phyloP scores from a whole-genome alignment of 805 yeast species.

The Saturnispora sekii region DNA sequence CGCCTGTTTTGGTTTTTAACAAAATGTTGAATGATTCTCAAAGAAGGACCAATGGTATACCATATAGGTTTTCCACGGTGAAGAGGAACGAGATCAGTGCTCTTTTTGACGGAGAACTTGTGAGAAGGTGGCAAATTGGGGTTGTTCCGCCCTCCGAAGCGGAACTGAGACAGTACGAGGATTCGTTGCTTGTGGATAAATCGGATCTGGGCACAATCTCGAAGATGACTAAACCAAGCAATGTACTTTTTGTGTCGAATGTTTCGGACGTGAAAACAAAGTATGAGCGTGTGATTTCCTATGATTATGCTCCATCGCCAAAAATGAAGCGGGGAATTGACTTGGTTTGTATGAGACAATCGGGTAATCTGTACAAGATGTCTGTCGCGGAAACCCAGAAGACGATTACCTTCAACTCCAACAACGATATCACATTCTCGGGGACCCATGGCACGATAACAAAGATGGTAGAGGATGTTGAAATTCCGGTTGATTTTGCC shows the following conservation, averaged over 20 bases:
- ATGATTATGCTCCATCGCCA: constrained; percentile 64
- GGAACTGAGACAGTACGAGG: constrained; percentile 18
- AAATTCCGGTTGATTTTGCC: neutral
- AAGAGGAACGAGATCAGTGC: constrained; percentile 69
- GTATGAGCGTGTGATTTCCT: constrained; percentile 73
- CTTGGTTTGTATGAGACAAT: constrained; percentile 80
- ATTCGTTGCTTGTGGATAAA: constrained; percentile 12
- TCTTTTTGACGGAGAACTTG: constrained; percentile 64
- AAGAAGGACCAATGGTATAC: constrained; percentile 50
- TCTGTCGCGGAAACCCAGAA: constrained; percentile 59
- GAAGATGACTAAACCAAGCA: constrained; percentile 26
- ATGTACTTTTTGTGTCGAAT: constrained; percentile 61
- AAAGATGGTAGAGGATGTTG: constrained; percentile 29
- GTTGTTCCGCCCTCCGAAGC: constrained; percentile 33
- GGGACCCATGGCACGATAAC: constrained; percentile 50
- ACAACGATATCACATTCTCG: constrained; percentile 51
- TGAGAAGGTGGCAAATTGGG: constrained; percentile 76
- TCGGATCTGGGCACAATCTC: constrained; percentile 13
- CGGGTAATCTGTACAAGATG: constrained; percentile 81
- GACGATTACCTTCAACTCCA: constrained; percentile 54
- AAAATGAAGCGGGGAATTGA: constrained; percentile 44
- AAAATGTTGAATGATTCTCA: constrained; percentile 51
- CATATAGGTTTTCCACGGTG: constrained; percentile 58
- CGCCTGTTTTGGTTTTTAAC: constrained; percentile 47
- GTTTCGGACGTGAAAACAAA: constrained; percentile 70